A percentile compares a stretch with the other conserved stretches of the same genome.
phyloP scores from a whole-genome alignment of 768 basidiomycete species.

The Amanita jacksonii region DNA sequence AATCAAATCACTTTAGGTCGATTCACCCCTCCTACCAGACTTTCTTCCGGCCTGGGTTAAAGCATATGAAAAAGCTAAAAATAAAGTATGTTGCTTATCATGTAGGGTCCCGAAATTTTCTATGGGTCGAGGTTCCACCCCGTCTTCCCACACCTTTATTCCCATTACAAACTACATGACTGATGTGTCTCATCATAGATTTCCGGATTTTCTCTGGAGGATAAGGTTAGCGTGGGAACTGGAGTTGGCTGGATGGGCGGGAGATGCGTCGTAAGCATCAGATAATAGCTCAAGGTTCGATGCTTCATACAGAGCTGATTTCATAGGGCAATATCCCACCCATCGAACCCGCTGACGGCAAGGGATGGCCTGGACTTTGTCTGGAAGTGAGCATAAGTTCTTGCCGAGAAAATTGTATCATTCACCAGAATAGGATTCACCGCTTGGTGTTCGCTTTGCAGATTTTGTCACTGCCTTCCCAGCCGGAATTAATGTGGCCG shows the following conservation, averaged over 20 bases:
- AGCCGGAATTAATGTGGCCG: slow-evolving; percentile 71
- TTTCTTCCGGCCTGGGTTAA: slow-evolving; percentile 47
- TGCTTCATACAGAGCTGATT: background rate
- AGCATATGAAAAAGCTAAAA: slow-evolving; percentile 50
- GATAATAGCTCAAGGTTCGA: background rate
- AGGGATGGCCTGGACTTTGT: slow-evolving; percentile 62
- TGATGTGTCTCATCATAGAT: slow-evolving; percentile 22
- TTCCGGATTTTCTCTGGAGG: slow-evolving; percentile 26
- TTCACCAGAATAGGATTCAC: slow-evolving; percentile 41
- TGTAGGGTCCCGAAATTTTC: background rate
- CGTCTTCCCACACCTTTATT: slow-evolving; percentile 1
- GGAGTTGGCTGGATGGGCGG: no score
- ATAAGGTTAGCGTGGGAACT: no score
- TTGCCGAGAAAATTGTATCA: background rate
- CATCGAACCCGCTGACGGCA: slow-evolving; percentile 29
- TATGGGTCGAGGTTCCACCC: background rate
- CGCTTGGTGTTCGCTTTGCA: slow-evolving; percentile 67
- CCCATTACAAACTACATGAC: slow-evolving; percentile 9
- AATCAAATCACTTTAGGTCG: slow-evolving; percentile 17
- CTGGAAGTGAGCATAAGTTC: slow-evolving; percentile 38
- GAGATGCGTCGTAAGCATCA: slow-evolving; percentile 36
- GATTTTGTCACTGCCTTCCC: slow-evolving; percentile 77
- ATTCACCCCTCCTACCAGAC: slow-evolving; percentile 31
- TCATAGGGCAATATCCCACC: slow-evolving; percentile 47
- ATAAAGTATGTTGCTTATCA: slow-evolving; percentile 26